Percentiles rank a stretch among this genome's conserved stretches.
phyloP scores from a whole-genome alignment of 2,329 filamentous ascomycete species.

The Cordyceps fumosorosea region DNA sequence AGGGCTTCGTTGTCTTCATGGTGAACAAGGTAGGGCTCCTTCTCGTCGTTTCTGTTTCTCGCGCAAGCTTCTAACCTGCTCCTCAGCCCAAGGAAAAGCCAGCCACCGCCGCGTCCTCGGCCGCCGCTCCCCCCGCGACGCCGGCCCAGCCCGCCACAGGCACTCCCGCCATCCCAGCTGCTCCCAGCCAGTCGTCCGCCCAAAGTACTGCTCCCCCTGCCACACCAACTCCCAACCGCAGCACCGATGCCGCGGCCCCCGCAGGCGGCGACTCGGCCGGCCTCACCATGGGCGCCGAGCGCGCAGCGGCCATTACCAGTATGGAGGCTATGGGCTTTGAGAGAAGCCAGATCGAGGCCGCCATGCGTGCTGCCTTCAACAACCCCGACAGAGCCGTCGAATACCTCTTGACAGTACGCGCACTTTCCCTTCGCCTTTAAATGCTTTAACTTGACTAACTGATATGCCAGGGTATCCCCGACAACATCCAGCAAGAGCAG shows the following conservation, averaged over 20 bases:
- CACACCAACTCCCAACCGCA: slow-evolving; percentile 39
- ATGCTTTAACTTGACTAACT: not conserved
- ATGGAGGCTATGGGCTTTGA: slow-evolving; percentile 99
- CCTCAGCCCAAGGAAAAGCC: slow-evolving; percentile 58
- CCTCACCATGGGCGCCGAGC: slow-evolving; percentile 79
- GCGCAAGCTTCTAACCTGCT: slow-evolving; percentile 12
- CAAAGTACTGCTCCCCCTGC: slow-evolving; percentile 41
- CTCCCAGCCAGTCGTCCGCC: slow-evolving; percentile 33
- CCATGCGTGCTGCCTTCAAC: slow-evolving; percentile 93
- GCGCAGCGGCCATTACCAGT: slow-evolving; percentile 74
- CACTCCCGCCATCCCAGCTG: slow-evolving; percentile 52
- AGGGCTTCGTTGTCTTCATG: slow-evolving; percentile 99
- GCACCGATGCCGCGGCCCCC: slow-evolving; percentile 49
- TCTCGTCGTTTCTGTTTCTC: not conserved
- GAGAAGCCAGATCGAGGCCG: slow-evolving; percentile 78
- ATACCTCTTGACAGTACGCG: slow-evolving; percentile 77
- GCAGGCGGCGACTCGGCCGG: slow-evolving; percentile 42
- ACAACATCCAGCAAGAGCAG: slow-evolving; percentile 69
- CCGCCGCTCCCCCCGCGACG: slow-evolving; percentile 53
- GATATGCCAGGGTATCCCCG: slow-evolving; percentile 71
- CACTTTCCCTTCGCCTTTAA: not conserved
- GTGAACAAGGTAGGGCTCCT: slow-evolving; percentile 73
- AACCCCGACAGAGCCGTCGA: slow-evolving; percentile 97
- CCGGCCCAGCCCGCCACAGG: slow-evolving; percentile 48
- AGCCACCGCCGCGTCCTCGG: slow-evolving; percentile 45